These are phyloP conservation scores for Apophysomyces elegans DNA, from an alignment of 371 early-diverging fungal species.

Conservation along the genomic window DNA sequence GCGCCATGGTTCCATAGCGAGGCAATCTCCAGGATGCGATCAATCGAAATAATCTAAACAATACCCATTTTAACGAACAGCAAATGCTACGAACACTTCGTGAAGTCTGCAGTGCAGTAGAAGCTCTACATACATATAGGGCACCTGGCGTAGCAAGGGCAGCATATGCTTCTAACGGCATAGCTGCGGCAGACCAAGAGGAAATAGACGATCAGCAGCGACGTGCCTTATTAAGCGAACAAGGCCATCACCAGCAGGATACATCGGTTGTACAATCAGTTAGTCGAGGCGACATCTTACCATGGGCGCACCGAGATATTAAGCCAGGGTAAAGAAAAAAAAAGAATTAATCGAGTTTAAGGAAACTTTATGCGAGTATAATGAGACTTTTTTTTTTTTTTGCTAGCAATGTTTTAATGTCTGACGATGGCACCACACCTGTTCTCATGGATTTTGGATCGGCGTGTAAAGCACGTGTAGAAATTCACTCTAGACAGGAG, in stretches of 20 bases:
- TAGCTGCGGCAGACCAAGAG: constrained; percentile 2
- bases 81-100: constrained; percentile 44
- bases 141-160: constrained; percentile 16
- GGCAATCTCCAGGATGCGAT: constrained; percentile 72
- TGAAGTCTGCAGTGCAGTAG: constrained; percentile 24
- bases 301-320: constrained; percentile 81
- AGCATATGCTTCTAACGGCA: constrained; percentile 15
- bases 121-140: constrained; percentile 23
- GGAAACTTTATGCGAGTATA: background rate
- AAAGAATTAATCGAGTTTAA: constrained; percentile 18
- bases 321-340: constrained; percentile 63
- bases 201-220: constrained; percentile 22
- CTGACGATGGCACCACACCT: constrained; percentile 70
- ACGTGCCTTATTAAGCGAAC: constrained; percentile 57
- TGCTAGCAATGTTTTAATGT: constrained; percentile 58
- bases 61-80: constrained; percentile 53
- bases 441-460: constrained; percentile 85
- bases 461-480: constrained; percentile 60
- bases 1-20: constrained; percentile 26
- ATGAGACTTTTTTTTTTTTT: background rate
- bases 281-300: constrained; percentile 38
- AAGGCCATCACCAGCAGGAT: constrained; percentile 54
- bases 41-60: constrained; percentile 44
- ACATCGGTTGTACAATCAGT: constrained; percentile 15
- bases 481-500: constrained; percentile 60